These are phyloP conservation scores for Brassica nigra DNA, from an alignment of 345 rosid genomes.

Conservation along the genomic window DNA sequence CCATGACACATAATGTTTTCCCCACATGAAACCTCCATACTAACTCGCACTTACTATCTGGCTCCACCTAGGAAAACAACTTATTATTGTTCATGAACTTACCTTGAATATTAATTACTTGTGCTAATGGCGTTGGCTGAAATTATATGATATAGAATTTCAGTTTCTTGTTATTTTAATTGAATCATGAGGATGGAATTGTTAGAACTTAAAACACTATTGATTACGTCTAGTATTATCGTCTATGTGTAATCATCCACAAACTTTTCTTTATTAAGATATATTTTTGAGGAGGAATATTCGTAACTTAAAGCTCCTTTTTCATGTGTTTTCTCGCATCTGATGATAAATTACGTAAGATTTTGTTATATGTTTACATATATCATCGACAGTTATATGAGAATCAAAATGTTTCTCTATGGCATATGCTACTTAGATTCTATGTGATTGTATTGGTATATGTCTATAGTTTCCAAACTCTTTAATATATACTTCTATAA, in stretches of 20 bases:
- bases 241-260: conserved; percentile 33
- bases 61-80: conserved; percentile 23
- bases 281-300: conserved; percentile 19
- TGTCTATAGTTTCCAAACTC: conserved; percentile 4
- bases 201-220: background rate
- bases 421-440: conserved; percentile 37
- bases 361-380: conserved; percentile 9
- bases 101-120: background rate
- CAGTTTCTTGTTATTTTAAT: background rate
- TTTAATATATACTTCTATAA: background rate
- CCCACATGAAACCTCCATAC: background rate
- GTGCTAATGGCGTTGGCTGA: conserved; percentile 21
- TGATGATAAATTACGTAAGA: conserved; percentile 20
- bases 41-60: background rate
- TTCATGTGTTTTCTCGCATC: conserved; percentile 30
- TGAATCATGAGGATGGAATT: conserved; percentile 20
- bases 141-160: background rate
- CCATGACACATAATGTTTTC: background rate
- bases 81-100: conserved; percentile 30
- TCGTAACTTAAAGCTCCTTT: conserved; percentile 32
- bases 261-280: conserved; percentile 32
- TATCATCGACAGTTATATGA: conserved; percentile 1
- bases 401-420: conserved; percentile 6
- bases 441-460: background rate
- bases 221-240: conserved; percentile 28